Evolutionary conservation across 345 rosid species (phyloP), one percentile per base, ranked within the genome.

Genomic region (Clarkia xantiana): DNA sequence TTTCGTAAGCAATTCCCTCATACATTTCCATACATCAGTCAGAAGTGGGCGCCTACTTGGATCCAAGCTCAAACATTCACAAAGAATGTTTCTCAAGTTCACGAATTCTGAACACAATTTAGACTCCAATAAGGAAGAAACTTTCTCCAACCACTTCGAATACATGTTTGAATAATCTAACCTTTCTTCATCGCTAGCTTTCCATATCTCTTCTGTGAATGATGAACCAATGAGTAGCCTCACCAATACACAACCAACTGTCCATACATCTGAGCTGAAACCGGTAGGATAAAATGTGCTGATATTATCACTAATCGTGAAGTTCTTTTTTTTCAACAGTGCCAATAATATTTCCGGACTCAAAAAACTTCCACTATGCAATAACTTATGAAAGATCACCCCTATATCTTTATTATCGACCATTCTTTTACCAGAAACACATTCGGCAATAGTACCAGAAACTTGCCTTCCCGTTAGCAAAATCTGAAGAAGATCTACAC

Each of bases 231-330:
- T 38, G 60, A 77, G 71, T 62, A 81, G 62, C 61, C 69, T 52
- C 59, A 81, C 62, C 56, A 86, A 64, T 68, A 76, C 53, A 64
- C 76, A 79, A 56, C 77, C 78, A 59, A 86, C 57, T 52, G 81
- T 49, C 97, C 91, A 90, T 49, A 79, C 81, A 71, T 90, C 94
- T 12, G 88, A 72, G 45, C 66, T 53, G 66, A 40, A 61, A 9
- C 67, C 68, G 52, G 67, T 62, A 1, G 67, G 11, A 71, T 54
- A 45, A 20, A 19, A 45, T 20, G 49, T 64, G 67, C 60, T 49
- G 45, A 22, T 46, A 11, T 57, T 36, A 53, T 29, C 20, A 51
- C 66, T 72, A 19, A 49, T 36, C 36, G 9, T 50, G 34, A 64
- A 14, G 9, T 69, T 77, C 9, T 67, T 65, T 36, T 60, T 59